Evolutionary conservation across 345 rosid genomes (phyloP).

Genomic region (Mangifera indica): DNA sequence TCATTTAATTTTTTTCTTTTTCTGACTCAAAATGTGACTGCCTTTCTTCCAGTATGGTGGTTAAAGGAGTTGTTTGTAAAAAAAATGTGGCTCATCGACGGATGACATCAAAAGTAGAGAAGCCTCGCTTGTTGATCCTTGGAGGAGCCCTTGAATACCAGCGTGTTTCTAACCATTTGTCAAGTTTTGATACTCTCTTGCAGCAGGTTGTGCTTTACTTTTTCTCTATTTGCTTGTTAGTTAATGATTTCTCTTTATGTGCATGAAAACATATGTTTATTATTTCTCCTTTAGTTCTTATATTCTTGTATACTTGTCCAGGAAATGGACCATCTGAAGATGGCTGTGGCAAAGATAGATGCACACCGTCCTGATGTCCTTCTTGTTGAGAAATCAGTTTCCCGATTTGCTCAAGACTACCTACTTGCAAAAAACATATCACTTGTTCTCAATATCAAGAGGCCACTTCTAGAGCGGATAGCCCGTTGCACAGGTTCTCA

Average conservation of each 20-base stretch:
- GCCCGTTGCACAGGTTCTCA: slow-evolving; percentile 96
- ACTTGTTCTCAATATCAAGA: slow-evolving; percentile 89
- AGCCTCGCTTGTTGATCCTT: slow-evolving; percentile 83
- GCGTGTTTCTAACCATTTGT: slow-evolving; percentile 79
- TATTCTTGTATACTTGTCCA: slow-evolving; percentile 34
- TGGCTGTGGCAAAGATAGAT: slow-evolving; percentile 93
- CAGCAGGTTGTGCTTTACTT: slow-evolving; percentile 69
- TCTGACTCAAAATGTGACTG: slow-evolving; percentile 18
- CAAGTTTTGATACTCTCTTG: slow-evolving; percentile 89
- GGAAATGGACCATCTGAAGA: slow-evolving; percentile 98
- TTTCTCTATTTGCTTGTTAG: slow-evolving; percentile 19
- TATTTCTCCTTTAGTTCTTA: slow-evolving; percentile 16
- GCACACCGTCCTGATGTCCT: slow-evolving; percentile 83
- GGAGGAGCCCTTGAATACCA: slow-evolving; percentile 98
- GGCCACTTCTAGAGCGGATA: slow-evolving; percentile 82
- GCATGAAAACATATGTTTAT: slow-evolving; percentile 10
- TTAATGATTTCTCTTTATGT: slow-evolving; percentile 7
- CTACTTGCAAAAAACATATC: slow-evolving; percentile 86
- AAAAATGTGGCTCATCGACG: slow-evolving; percentile 96
- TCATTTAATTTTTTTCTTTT: slow-evolving; percentile 1
- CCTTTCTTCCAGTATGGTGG: slow-evolving; percentile 63
- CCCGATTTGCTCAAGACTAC: slow-evolving; percentile 91
- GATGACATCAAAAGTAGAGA: slow-evolving; percentile 82
- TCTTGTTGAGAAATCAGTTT: slow-evolving; percentile 96
- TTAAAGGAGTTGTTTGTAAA: slow-evolving; percentile 96